Evolutionary conservation across 1,284 basidiomycete species (phyloP), one percentile per base, ranked within the genome.

Genomic region (Acaromyces ingoldii): DNA sequence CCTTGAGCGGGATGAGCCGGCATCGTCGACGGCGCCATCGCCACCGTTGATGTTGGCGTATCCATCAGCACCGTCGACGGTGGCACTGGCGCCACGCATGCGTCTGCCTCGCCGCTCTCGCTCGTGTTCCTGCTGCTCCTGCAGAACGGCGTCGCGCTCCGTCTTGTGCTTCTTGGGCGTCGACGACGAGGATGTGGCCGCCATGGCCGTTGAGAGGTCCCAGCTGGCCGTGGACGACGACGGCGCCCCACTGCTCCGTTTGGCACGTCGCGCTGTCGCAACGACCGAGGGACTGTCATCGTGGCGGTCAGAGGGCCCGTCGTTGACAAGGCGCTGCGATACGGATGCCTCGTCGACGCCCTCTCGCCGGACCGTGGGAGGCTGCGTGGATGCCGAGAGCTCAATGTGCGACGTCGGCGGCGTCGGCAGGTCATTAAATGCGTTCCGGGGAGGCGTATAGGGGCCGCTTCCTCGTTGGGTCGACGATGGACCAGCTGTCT

Each of bases 331-430:
- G n/a, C n/a, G n/a, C n/a, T n/a, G n/a, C n/a, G n/a, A n/a, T n/a
- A n/a, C n/a, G 3, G 36, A 37, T 37, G 36, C 6, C 34, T 25
- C 42, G 19, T 13, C 25, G 6, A 45, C 11, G 6, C 28, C 21
- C 4, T 13, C 26, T 6, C 19, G 28, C 45, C 17, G 45, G 13
- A 19, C 22, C 15, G 45, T 13, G 15, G 39, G 6, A 51, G 53
- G 47, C 46, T 55, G 51, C 51, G 52, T 22, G 51, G 58, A 30
- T 55, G 55, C 2, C 53, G 55, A 25, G 57, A 64, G 5, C 19
- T 66, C 59, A 42, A 53, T 60, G 53, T 67, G 64, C 30, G 64
- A 67, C 25, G 58, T 67, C 3, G 64, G 64, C 11, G 64, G 64
- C 1, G 64, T 67, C 1, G 64, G 64, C 33, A 67, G 41, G 26